Evolutionary conservation across 2,329 filamentous ascomycete genomes (phyloP).

Genomic region (Fusarium bactridioides): DNA sequence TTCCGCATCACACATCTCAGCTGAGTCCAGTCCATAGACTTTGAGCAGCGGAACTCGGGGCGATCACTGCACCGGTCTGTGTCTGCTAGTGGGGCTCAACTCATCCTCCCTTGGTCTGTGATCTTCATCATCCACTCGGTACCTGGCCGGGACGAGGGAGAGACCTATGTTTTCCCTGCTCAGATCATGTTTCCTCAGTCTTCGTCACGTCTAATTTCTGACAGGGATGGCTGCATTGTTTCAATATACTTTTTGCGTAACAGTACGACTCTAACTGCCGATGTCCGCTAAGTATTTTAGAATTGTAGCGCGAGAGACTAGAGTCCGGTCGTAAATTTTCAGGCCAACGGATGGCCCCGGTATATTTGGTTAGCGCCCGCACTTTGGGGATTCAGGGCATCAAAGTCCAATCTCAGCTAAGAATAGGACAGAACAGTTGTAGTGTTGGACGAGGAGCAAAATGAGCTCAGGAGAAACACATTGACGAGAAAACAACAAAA

Average conservation of each 20-base stretch:
- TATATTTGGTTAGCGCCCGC: not conserved
- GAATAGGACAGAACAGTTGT: not conserved
- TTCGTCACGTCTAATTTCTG: not conserved
- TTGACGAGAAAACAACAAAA: not conserved
- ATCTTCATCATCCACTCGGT: not conserved
- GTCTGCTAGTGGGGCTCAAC: not conserved
- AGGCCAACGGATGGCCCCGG: not conserved
- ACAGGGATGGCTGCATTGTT: not conserved
- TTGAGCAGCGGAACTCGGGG: not conserved
- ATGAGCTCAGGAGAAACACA: not conserved
- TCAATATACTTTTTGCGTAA: not conserved
- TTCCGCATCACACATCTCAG: not conserved
- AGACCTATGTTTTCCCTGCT: not conserved
- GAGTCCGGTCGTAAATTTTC: not conserved
- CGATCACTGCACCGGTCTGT: conserved; percentile 1
- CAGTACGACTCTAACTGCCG: not conserved
- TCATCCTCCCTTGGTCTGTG: not conserved
- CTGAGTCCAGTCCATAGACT: not conserved
- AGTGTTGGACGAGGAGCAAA: not conserved
- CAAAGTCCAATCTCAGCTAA: not conserved
- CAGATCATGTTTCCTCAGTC: not conserved
- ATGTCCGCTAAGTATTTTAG: not conserved
- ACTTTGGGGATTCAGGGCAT: not conserved
- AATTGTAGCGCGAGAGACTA: not conserved
- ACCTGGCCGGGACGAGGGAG: not conserved